phyloP scores from a whole-genome alignment of 2,329 filamentous ascomycete genomes.

The Phaeoacremonium minimum region DNA sequence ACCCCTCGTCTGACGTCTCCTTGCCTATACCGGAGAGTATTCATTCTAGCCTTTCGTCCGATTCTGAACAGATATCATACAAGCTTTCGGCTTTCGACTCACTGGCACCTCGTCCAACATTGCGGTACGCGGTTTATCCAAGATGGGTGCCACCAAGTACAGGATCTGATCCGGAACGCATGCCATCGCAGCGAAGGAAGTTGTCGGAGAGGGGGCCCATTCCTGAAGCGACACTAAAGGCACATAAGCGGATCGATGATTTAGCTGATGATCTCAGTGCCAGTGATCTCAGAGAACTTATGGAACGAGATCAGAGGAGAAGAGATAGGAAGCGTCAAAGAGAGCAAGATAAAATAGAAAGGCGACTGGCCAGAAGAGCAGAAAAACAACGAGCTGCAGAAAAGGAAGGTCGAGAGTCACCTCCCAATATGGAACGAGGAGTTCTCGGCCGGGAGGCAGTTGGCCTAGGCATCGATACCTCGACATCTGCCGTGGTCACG shows the following conservation, averaged over 20 bases:
- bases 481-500: constrained; percentile 49
- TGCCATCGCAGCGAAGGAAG: constrained; percentile 47
- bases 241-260: constrained; percentile 61
- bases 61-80: constrained; percentile 72
- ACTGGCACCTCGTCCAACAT: constrained; percentile 79
- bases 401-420: constrained; percentile 48
- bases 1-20: constrained; percentile 68
- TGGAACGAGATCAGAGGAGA: constrained; percentile 83
- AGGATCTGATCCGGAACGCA: constrained; percentile 39
- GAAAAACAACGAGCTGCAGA: constrained; percentile 62
- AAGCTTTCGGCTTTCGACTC: constrained; percentile 75
- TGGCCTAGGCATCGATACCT: constrained; percentile 52
- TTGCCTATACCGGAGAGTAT: constrained; percentile 71
- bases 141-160: constrained; percentile 45
- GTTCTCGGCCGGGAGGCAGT: constrained; percentile 54
- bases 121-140: constrained; percentile 68
- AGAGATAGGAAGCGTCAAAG: constrained; percentile 67
- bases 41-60: constrained; percentile 70
- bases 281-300: constrained; percentile 76
- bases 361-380: constrained; percentile 59
- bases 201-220: constrained; percentile 47
- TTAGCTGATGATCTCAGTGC: constrained; percentile 84
- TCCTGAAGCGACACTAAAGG: constrained; percentile 55
- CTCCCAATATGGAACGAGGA: constrained; percentile 55
- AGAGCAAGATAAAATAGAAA: constrained; percentile 64